Evolutionary conservation across 2,329 filamentous ascomycete species (phyloP), one percentile per base, ranked within the genome.

Genomic region (Colletotrichum sp.): DNA sequence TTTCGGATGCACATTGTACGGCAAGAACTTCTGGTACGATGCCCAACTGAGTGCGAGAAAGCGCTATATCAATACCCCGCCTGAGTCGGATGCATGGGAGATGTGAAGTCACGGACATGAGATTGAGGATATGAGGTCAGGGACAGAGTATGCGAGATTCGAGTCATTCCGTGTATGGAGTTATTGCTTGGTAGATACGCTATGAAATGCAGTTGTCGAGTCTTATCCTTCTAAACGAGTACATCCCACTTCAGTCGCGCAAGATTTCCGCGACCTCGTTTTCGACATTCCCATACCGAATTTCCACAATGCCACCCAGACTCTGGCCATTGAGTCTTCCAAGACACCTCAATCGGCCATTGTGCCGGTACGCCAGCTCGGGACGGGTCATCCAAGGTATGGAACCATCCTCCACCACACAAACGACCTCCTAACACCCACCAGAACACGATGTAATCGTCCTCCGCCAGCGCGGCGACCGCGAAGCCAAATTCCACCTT

Each of bases 401-500:
- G 63, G 28, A 6, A 13, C 4, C 24, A 30, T 13, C 7, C 5
- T 26, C 26, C 18, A 14, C 21, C 36, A 12, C 24, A 4, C 3
- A 52, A 24, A 6, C 3, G 12, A 28, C 21, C 12, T 34, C 74
- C 65, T 76, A 52, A 76, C 43, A 26, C 21, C 57, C 21, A 18
- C 52, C 48, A 86, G 86, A 86, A 77, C 82, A 86, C 78, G 86
- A 87, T 75, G 79, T 86, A 30, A 78, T 87, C 71, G 83, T 87
- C 71, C 79, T 87, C 24, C 83, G 84, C 61, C 86, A 87, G 64
- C 83, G 83, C 43, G 85, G 84, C 52, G 68, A 71, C 57, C 84
- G 80, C 21, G 79, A 80, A 36, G 70, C 76, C 10, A 84, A 83
- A 79, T 86, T 84, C 82, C 84, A 84, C 59, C 82, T 87, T 36